Evolutionary conservation across 495 filamentous ascomycete species (phyloP), one percentile per base, ranked within the genome.

Genomic region (Talaromyces trachyspermus): DNA sequence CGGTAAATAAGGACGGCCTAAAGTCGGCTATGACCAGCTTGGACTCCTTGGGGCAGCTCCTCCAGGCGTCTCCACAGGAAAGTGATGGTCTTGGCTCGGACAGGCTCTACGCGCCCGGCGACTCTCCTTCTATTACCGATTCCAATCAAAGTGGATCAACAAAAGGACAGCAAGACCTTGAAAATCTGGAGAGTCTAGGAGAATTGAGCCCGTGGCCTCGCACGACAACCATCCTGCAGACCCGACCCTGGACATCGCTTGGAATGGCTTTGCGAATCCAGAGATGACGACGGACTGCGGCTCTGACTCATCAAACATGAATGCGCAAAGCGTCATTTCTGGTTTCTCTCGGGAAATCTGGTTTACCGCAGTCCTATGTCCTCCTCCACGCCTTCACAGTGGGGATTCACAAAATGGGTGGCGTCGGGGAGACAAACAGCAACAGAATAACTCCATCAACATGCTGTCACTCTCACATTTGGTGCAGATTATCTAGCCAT

Each of bases 401-500:
- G 10, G 29, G 29, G 6, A 12, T n/a, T 32, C 10, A 32, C 29
- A 32, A 12, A 32, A 12, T 32, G 29, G 29, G 14, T 32, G 10
- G 29, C 29, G 11, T 32, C 10, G 10, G 29, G 29, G 29, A 32
- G 29, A 32, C 5, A 32, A 14, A n/a, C n/a, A n/a, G 29, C 29
- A 32, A 32, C 29, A 14, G 11, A n/a, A 32, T 32, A 5, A 32
- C 29, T 32, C 29, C 8, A 32, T 32, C 11, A 32, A 32, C 29
- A 32, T 32, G 29, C 29, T 12, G 29, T 32, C 29, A 32, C 29
- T 32, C 8, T 32, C 10, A 32, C 8, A 11, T 32, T 32, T 12
- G 29, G 10, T 32, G 29, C 29, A 32, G 29, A 17, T 49, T 43
- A 12, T 49, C 48, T 24, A 44, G 37, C 19, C 32, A 49, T 15